These are phyloP conservation scores for Boletus edulis DNA, from an alignment of 768 basidiomycete species.

Conservation along the genomic window DNA sequence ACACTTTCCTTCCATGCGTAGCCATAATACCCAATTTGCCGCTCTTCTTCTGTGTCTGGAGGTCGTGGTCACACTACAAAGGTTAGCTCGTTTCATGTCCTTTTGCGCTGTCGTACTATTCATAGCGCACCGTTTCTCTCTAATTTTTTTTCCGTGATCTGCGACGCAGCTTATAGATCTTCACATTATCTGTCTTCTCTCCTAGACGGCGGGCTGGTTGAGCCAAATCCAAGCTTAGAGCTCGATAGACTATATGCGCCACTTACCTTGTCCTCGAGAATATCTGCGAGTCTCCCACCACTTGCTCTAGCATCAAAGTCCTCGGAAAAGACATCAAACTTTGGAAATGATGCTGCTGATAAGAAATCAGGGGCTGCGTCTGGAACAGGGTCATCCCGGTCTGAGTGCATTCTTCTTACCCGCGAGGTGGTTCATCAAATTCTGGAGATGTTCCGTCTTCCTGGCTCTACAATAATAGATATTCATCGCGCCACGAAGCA, in stretches of 20 bases:
- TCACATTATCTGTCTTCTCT: slow-evolving; percentile 66
- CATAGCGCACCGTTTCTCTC: neutral
- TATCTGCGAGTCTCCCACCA: slow-evolving; percentile 7
- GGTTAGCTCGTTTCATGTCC: slow-evolving; percentile 38
- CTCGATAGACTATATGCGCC: slow-evolving; percentile 58
- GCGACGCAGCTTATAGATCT: slow-evolving; percentile 57
- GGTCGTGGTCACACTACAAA: slow-evolving; percentile 82
- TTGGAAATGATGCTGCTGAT: neutral
- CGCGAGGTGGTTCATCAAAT: slow-evolving; percentile 55
- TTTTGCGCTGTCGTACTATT: neutral
- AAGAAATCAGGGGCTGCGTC: neutral
- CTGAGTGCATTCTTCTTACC: slow-evolving; percentile 44
- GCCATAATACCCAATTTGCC: slow-evolving; percentile 82
- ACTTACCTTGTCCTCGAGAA: slow-evolving; percentile 20
- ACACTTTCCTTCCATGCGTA: slow-evolving; percentile 26
- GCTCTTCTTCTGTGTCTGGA: slow-evolving; percentile 83
- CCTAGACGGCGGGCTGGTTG: slow-evolving; percentile 51
- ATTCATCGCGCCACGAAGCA: slow-evolving; percentile 69
- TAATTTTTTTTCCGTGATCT: neutral
- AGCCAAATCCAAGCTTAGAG: slow-evolving; percentile 49
- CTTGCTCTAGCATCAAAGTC: slow-evolving; percentile 4
- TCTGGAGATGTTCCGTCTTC: slow-evolving; percentile 43
- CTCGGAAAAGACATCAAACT: slow-evolving; percentile 5
- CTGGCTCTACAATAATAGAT: slow-evolving; percentile 44
- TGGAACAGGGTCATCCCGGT: neutral